phyloP scores from a whole-genome alignment of 2,329 filamentous ascomycete genomes.

The Thelonectria discophora region DNA sequence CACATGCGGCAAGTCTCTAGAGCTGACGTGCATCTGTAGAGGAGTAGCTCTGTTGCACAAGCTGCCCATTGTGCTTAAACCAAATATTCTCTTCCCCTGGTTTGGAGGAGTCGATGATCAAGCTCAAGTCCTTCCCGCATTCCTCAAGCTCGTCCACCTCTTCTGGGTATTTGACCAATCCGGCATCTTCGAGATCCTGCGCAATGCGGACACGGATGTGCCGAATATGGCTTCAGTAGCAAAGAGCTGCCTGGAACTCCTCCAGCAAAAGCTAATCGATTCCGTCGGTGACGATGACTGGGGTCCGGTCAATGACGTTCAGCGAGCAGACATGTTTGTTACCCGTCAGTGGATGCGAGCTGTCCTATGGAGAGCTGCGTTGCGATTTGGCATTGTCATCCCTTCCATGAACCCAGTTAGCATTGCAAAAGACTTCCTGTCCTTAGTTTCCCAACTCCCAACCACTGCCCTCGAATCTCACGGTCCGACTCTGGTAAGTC shows the following conservation, averaged over 20 bases:
- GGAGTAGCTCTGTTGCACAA: conserved; percentile 61
- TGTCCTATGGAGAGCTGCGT: conserved; percentile 55
- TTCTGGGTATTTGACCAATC: conserved; percentile 62
- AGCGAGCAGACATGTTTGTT: conserved; percentile 59
- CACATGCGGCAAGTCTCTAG: neutral
- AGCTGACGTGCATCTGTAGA: conserved; percentile 38
- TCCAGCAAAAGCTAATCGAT: conserved; percentile 56
- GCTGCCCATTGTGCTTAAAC: conserved; percentile 55
- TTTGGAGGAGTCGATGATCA: conserved; percentile 50
- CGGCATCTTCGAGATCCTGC: conserved; percentile 57
- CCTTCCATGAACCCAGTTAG: conserved; percentile 50
- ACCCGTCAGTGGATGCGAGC: conserved; percentile 62
- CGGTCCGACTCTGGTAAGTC: conserved; percentile 53
- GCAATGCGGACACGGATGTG: conserved; percentile 47
- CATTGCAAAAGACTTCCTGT: conserved; percentile 57
- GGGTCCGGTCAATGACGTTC: conserved; percentile 54
- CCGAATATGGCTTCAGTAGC: conserved; percentile 44
- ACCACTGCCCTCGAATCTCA: conserved; percentile 59
- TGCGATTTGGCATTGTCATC: conserved; percentile 46
- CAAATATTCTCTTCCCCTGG: conserved; percentile 50
- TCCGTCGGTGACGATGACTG: conserved; percentile 49
- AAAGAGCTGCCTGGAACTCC: conserved; percentile 47
- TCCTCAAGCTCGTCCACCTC: conserved; percentile 58
- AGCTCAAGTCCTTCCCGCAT: conserved; percentile 57
- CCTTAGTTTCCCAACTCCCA: conserved; percentile 54